A percentile compares a stretch with the other conserved stretches of the same genome.
Conservation (phyloP, 257 asterid species). For the Catharanthus roseus region DNA sequence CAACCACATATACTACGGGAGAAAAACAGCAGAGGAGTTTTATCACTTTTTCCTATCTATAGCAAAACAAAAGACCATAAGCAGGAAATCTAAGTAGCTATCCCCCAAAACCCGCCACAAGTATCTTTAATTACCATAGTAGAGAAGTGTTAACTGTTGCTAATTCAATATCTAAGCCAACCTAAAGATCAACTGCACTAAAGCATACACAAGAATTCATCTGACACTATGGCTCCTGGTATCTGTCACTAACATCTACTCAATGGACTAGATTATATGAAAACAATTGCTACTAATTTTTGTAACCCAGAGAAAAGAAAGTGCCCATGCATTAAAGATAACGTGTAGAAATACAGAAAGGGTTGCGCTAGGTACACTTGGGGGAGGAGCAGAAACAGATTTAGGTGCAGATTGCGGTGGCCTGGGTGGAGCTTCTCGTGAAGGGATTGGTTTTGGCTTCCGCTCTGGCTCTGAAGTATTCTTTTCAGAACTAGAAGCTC, state of each 20-base stretch:
- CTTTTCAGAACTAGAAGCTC: slow-evolving; percentile 72
- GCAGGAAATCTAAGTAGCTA: neutral
- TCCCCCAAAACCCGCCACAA: neutral
- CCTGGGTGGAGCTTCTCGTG: slow-evolving; percentile 58
- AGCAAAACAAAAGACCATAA: neutral
- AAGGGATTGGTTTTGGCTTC: slow-evolving; percentile 58
- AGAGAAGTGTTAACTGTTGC: neutral
- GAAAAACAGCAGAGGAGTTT: neutral
- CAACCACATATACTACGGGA: neutral
- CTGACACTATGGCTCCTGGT: neutral
- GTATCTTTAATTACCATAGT: neutral
- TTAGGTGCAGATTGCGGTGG: slow-evolving; percentile 61
- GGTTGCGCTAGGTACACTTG: slow-evolving; percentile 43
- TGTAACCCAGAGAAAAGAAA: neutral
- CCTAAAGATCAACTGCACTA: neutral
- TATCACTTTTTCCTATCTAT: neutral
- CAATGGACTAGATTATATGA: neutral
- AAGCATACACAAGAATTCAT: neutral
- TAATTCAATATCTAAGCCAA: neutral
- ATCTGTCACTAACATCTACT: neutral
- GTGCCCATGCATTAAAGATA: neutral
- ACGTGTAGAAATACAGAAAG: neutral
- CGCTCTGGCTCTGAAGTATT: slow-evolving; percentile 49
- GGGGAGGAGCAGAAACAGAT: slow-evolving; percentile 62
- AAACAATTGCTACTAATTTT: neutral